Base-by-base conservation (phyloP, 2,329 filamentous ascomycete species). In the Clonostachys rosea region DNA sequence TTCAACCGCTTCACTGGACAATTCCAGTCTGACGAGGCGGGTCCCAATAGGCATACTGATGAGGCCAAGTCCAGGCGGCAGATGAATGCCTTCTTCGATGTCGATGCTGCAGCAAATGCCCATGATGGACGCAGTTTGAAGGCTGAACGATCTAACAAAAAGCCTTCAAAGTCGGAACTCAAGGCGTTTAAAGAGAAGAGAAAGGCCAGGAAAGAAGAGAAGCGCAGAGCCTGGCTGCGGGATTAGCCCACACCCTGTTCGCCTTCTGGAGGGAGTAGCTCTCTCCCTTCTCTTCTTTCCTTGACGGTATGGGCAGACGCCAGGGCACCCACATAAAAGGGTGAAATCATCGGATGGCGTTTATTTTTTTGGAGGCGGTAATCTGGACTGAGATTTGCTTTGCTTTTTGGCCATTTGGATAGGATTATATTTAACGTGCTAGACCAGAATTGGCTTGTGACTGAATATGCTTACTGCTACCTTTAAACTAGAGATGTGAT, bases 41-140 rank as follows among this genome's bases (percentile, higher is more conserved):
- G 79, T 4, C 82, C 89, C 2, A 89, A 94, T 46, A 81, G 84
- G 45, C 87, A 91, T 71, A 87, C 83, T 56, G 91, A 96, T 59
- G 90, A 95, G 61, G 87, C 89, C 61, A 96, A 96, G 75, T 86
- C 86, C 50, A 78, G 76, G 45, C 78, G 94, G 41, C 94, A 97
- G 70, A 87, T 97, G 87, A 88, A 89, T 61, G 89, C 91, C 39
- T 97, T 86, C 69, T 99, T 97, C 65, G 92, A 99, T 62, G 91
- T 96, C 40, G 91, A 97, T 65, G 89, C 91, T 5, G 91, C 91
- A 4, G 92, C 91, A 5, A 96, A 95, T 61, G 81, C 82, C 49
- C 91, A 99, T 60, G 86, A 96, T 57, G 94, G 94, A 3, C 81
- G 86, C 49, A 96, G 91, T 61, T 73, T 99, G 49, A 95, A 92